phyloP scores from a whole-genome alignment of 78 protist genomes.

The Speleostelium caveatum region DNA sequence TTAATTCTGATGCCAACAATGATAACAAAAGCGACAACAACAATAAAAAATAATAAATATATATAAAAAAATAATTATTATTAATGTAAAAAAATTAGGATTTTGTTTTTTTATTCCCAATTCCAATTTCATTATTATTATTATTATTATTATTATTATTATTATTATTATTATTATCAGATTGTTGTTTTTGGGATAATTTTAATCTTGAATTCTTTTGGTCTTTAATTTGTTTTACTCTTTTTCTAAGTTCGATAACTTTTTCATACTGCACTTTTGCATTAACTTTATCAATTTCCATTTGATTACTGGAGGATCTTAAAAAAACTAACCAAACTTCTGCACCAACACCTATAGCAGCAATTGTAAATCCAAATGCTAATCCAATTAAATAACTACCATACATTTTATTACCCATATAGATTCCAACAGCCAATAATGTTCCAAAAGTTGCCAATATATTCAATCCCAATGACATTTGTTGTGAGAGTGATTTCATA shows the following conservation, averaged over 20 bases:
- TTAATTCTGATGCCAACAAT: too few species aligned
- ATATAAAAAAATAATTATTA: too few species aligned
- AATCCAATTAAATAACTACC: conserved; percentile 19
- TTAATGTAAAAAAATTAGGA: too few species aligned
- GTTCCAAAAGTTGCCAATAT: conserved; percentile 63
- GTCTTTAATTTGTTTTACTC: conserved; percentile 37
- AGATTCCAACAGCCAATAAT: conserved; percentile 55
- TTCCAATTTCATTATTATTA: too few species aligned
- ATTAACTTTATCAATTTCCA: conserved; percentile 16
- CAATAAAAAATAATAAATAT: too few species aligned
- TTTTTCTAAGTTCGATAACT: conserved; percentile 5
- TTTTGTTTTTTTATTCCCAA: too few species aligned
- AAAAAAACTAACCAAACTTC: conserved; percentile 57
- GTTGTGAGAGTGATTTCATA: conserved; percentile 13
- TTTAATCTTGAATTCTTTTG: too few species aligned
- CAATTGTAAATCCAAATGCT: conserved; percentile 23
- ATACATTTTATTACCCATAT: conserved; percentile 35
- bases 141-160: too few species aligned
- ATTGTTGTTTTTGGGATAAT: too few species aligned
- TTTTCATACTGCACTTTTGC: not conserved
- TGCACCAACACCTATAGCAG: conserved; percentile 54
- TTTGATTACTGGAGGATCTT: conserved; percentile 5
- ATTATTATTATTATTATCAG: too few species aligned
- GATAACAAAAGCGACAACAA: too few species aligned
- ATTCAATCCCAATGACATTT: conserved; percentile 51